These are phyloP conservation scores for Zalaria obscura DNA, from an alignment of 2,329 filamentous ascomycete genomes.

Conservation along the genomic window DNA sequence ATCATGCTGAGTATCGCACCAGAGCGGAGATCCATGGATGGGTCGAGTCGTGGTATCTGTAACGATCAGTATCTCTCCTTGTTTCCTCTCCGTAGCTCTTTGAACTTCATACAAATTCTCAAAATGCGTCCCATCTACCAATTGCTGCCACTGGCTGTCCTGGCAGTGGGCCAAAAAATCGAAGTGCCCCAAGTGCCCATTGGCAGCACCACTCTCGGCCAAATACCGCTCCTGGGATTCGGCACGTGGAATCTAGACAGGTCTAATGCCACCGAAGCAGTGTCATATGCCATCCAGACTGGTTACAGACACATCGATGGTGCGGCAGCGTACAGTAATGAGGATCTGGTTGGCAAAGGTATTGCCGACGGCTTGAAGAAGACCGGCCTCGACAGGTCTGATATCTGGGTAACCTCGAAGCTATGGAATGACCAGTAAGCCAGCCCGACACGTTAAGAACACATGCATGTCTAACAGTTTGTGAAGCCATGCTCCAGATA, in stretches of 20 bases:
- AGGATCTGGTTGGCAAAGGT: slow-evolving; percentile 28
- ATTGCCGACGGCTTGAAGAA: slow-evolving; percentile 22
- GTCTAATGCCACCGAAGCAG: slow-evolving; percentile 20
- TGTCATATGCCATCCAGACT: slow-evolving; percentile 25
- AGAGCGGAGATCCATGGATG: too few relatives aligned
- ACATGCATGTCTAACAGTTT: not conserved
- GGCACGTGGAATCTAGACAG: slow-evolving; percentile 24
- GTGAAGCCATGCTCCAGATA: slow-evolving; percentile 13
- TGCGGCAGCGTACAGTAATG: slow-evolving; percentile 29
- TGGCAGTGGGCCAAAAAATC: slow-evolving; percentile 6
- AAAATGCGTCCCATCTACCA: not conserved
- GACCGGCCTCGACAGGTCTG: slow-evolving; percentile 17
- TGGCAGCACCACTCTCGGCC: slow-evolving; percentile 10
- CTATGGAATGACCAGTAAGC: slow-evolving; percentile 22
- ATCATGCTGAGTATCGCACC: not conserved
- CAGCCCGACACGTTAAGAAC: not conserved
- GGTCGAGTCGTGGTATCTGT: too few relatives aligned
- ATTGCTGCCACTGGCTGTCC: slow-evolving; percentile 12
- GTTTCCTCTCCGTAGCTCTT: too few relatives aligned
- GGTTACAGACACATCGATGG: slow-evolving; percentile 43
- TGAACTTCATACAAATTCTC: not conserved
- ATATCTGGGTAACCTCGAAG: slow-evolving; percentile 25
- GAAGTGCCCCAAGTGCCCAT: slow-evolving; percentile 12
- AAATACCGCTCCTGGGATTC: slow-evolving; percentile 21
- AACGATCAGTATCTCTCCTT: too few relatives aligned